Conservation (phyloP, 2,329 filamentous ascomycete genomes). For the Ceratocystiopsis brevicomis region DNA sequence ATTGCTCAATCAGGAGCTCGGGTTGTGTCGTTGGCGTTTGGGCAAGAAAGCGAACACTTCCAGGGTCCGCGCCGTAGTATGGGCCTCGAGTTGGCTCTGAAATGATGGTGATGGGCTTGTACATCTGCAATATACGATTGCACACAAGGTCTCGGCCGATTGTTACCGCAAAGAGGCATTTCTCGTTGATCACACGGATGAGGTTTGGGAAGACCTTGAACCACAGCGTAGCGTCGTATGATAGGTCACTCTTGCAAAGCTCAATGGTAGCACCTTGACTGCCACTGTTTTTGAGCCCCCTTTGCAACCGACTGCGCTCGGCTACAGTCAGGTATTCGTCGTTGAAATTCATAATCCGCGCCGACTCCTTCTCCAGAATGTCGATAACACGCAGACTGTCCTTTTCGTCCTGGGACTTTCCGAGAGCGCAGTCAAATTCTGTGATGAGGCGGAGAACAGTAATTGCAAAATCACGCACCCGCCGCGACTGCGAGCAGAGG, state of each 20-base stretch:
- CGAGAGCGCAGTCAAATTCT: constrained; percentile 80
- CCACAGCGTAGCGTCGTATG: constrained; percentile 89
- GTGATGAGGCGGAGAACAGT: constrained; percentile 81
- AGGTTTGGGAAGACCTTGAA: constrained; percentile 96
- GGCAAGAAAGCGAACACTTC: constrained; percentile 29
- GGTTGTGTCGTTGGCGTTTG: constrained; percentile 53
- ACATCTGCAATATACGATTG: constrained; percentile 82
- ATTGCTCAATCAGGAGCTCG: constrained; percentile 84
- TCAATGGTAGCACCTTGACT: constrained; percentile 77
- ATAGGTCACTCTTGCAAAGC: constrained; percentile 84
- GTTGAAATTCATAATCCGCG: constrained; percentile 77
- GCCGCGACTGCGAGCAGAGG: constrained; percentile 81
- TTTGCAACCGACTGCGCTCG: constrained; percentile 78
- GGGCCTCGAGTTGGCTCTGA: constrained; percentile 53
- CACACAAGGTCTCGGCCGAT: constrained; percentile 84
- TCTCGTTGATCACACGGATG: constrained; percentile 74
- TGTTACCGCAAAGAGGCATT: constrained; percentile 78
- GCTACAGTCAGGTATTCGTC: constrained; percentile 81
- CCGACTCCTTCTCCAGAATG: constrained; percentile 77
- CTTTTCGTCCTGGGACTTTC: constrained; percentile 42
- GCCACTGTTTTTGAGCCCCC: constrained; percentile 70
- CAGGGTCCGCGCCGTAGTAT: constrained; percentile 41
- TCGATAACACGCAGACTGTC: constrained; percentile 57
- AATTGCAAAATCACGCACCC: constrained; percentile 77
- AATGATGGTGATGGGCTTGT: constrained; percentile 60